Evolutionary conservation across 106 monocot species (phyloP).

Genomic region (Phalaenopsis equestris): DNA sequence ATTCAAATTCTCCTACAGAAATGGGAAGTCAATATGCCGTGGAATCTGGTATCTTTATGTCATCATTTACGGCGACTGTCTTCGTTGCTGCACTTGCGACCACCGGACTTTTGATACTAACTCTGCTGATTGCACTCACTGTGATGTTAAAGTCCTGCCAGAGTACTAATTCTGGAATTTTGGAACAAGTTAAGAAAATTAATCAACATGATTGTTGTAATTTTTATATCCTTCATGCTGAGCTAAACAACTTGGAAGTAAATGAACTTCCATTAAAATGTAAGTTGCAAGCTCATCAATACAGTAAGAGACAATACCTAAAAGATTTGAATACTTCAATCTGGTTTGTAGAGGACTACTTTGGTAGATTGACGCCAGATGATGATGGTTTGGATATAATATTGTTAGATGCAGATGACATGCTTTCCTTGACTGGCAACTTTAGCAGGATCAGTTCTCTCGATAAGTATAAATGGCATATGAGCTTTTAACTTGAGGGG

Average conservation of each 20-base stretch:
- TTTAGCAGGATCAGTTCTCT: neutral
- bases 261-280: slow-evolving; percentile 24
- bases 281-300: slow-evolving; percentile 2
- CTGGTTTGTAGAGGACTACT: slow-evolving; percentile 27
- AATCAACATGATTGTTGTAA: slow-evolving; percentile 19
- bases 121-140: slow-evolving; percentile 23
- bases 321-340: slow-evolving; percentile 23
- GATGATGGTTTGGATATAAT: slow-evolving; percentile 24
- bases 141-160: slow-evolving; percentile 42
- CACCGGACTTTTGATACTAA: slow-evolving; percentile 24
- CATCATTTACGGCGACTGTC: slow-evolving; percentile 36
- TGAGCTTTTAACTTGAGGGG: neutral
- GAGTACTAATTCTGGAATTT: slow-evolving; percentile 14
- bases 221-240: slow-evolving; percentile 27
- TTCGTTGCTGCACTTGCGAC: slow-evolving; percentile 26
- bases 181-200: slow-evolving; percentile 13
- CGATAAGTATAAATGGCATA: slow-evolving; percentile 7
- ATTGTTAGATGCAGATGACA: slow-evolving; percentile 33
- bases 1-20: slow-evolving; percentile 17
- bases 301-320: slow-evolving; percentile 4
- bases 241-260: slow-evolving; percentile 24
- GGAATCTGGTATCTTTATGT: slow-evolving; percentile 42
- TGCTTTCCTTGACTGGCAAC: slow-evolving; percentile 6
- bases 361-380: slow-evolving; percentile 16
- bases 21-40: slow-evolving; percentile 24